These are phyloP conservation scores for Platanus orientalis DNA, from an alignment of 164 flowering plant species.

Conservation along the genomic window DNA sequence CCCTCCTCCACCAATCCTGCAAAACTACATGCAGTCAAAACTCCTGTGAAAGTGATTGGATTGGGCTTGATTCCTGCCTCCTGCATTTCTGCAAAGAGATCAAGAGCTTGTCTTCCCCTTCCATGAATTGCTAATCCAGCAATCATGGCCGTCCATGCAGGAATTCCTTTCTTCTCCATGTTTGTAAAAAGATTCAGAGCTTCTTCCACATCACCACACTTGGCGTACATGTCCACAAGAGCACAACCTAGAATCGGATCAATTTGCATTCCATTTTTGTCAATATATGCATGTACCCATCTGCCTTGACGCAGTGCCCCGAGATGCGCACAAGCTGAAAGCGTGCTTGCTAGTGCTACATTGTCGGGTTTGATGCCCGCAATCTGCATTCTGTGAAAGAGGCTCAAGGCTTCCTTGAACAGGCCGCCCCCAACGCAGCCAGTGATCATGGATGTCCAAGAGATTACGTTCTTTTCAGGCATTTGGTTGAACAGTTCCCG, in stretches of 20 bases:
- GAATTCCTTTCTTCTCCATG: constrained; percentile 23
- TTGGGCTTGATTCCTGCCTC: constrained; percentile 41
- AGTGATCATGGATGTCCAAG: constrained; percentile 42
- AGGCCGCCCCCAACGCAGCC: constrained; percentile 25
- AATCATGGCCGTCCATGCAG: constrained; percentile 50
- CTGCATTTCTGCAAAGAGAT: constrained; percentile 30
- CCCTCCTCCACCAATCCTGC: constrained; percentile 48
- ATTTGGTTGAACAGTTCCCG: constrained; percentile 26
- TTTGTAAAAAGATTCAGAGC: constrained; percentile 31
- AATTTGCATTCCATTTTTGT: constrained; percentile 24
- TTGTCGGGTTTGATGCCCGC: constrained; percentile 35
- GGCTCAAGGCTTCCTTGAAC: constrained; percentile 25
- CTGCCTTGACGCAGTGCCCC: constrained; percentile 51
- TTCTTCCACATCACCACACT: constrained; percentile 43
- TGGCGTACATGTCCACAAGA: constrained; percentile 52
- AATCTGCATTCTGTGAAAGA: constrained; percentile 41
- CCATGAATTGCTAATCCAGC: constrained; percentile 50
- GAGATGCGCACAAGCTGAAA: constrained; percentile 45
- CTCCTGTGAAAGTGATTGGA: constrained; percentile 36
- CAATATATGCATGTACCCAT: constrained; percentile 41
- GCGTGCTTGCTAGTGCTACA: constrained; percentile 26
- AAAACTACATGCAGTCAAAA: constrained; percentile 49
- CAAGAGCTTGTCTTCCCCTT: constrained; percentile 43
- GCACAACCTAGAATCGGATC: constrained; percentile 38
- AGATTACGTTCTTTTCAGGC: constrained; percentile 31